Evolutionary conservation across 1,139 yeast genomes (phyloP).

Genomic region (Scheffersomyces stambukii): DNA sequence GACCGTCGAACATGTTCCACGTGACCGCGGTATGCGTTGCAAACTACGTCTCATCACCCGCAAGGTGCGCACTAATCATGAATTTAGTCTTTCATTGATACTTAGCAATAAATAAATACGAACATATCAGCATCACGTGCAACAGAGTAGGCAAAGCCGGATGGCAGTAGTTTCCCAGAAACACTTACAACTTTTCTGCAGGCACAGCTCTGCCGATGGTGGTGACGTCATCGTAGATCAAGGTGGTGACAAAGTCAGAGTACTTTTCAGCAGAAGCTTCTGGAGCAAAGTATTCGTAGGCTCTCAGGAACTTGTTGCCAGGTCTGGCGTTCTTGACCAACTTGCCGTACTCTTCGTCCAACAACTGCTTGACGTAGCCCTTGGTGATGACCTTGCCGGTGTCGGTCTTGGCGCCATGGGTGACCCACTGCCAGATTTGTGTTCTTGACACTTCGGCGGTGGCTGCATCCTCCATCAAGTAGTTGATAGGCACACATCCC

Average conservation of each 20-base stretch:
- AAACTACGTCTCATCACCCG: no score
- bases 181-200: slow-evolving; percentile 40
- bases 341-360: slow-evolving; percentile 60
- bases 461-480: slow-evolving; percentile 85
- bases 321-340: slow-evolving; percentile 44
- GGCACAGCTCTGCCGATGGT: slow-evolving; percentile 45
- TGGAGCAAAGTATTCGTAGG: slow-evolving; percentile 60
- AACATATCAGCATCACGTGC: no score
- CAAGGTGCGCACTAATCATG: no score
- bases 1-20: no score
- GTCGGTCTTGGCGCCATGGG: slow-evolving; percentile 63
- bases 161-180: slow-evolving; percentile 4
- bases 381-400: slow-evolving; percentile 56
- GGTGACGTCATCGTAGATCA: slow-evolving; percentile 66
- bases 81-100: no score
- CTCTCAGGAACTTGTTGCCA: slow-evolving; percentile 61
- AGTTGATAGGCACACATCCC: slow-evolving; percentile 81
- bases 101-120: no score
- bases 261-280: slow-evolving; percentile 64
- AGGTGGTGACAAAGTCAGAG: slow-evolving; percentile 71
- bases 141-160: background rate
- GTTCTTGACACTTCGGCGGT: slow-evolving; percentile 84
- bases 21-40: no score
- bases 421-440: slow-evolving; percentile 82
- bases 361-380: slow-evolving; percentile 50